A percentile compares a stretch with the other conserved stretches of the same genome.
Evolutionary conservation across 2,329 filamentous ascomycete genomes (phyloP).

Genomic region (Diplodia corticola): DNA sequence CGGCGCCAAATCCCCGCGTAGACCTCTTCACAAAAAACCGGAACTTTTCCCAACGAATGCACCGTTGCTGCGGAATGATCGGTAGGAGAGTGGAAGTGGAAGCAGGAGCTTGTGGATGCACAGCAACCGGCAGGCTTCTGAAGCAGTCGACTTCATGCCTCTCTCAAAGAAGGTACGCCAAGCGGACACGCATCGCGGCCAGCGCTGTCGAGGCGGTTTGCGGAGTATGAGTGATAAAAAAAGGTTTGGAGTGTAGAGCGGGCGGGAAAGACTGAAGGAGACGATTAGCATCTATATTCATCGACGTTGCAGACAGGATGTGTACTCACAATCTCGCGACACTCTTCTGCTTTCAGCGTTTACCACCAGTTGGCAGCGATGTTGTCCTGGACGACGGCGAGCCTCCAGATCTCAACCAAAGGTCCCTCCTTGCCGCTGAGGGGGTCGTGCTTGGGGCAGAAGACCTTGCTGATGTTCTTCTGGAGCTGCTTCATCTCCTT

Average conservation of each 20-base stretch:
- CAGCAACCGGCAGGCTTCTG: not conserved
- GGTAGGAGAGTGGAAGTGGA: not conserved
- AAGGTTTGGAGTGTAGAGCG: not conserved
- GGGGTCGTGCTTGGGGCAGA: not conserved
- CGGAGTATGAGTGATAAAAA: not conserved
- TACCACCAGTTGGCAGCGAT: constrained; percentile 1
- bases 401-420: constrained; percentile 26
- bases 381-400: constrained; percentile 5
- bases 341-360: not conserved
- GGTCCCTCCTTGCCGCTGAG: constrained; percentile 23
- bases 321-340: not conserved
- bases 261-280: not conserved
- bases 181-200: not conserved
- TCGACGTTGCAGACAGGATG: not conserved
- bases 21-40: not conserved
- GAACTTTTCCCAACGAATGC: not conserved
- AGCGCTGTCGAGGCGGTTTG: not conserved
- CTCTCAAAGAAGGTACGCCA: not conserved
- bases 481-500: not conserved
- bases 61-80: not conserved
- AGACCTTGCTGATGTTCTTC: constrained; percentile 11
- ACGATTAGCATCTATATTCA: not conserved
- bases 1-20: not conserved
- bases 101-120: not conserved
- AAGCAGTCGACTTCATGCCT: not conserved